phyloP scores from a whole-genome alignment of 192 early-diverging fungal species.

The Umbelopsis sp. region DNA sequence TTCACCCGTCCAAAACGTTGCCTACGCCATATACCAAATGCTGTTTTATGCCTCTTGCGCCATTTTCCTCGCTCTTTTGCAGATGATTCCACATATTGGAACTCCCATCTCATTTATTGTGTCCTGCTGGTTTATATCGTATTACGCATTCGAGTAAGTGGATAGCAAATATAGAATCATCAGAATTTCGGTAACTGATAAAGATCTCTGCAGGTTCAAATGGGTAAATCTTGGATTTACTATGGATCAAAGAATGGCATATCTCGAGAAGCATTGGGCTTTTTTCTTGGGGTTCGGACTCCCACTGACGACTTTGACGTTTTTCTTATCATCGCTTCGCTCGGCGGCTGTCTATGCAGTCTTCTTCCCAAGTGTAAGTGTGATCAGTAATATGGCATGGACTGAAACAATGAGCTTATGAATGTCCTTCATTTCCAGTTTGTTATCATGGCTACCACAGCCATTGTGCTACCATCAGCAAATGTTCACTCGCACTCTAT shows the following conservation, averaged over 20 bases:
- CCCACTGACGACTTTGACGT: constrained; percentile 32
- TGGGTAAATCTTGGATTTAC: constrained; percentile 33
- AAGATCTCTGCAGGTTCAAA: constrained; percentile 25
- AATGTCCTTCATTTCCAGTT: constrained; percentile 22
- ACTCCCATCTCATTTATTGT: constrained; percentile 21
- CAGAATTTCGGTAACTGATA: not conserved
- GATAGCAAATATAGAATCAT: not conserved
- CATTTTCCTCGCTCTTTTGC: constrained; percentile 23
- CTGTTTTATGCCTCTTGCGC: constrained; percentile 33
- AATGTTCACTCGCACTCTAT: not conserved
- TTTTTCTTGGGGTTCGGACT: constrained; percentile 43
- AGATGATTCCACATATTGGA: constrained; percentile 31
- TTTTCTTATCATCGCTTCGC: constrained; percentile 31
- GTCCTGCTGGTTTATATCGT: constrained; percentile 32
- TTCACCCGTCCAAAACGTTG: constrained; percentile 17
- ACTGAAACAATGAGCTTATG: not conserved
- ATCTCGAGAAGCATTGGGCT: constrained; percentile 37
- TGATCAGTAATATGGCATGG: not conserved
- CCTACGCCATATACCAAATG: constrained; percentile 25
- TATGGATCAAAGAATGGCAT: constrained; percentile 33
- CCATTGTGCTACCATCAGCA: constrained; percentile 22
- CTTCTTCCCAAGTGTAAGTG: constrained; percentile 39
- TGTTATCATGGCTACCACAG: constrained; percentile 37
- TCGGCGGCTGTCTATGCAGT: constrained; percentile 35
- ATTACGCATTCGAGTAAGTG: constrained; percentile 45